Conservation (phyloP, 2,329 filamentous ascomycete genomes). For the Tolypocladium amazonense region DNA sequence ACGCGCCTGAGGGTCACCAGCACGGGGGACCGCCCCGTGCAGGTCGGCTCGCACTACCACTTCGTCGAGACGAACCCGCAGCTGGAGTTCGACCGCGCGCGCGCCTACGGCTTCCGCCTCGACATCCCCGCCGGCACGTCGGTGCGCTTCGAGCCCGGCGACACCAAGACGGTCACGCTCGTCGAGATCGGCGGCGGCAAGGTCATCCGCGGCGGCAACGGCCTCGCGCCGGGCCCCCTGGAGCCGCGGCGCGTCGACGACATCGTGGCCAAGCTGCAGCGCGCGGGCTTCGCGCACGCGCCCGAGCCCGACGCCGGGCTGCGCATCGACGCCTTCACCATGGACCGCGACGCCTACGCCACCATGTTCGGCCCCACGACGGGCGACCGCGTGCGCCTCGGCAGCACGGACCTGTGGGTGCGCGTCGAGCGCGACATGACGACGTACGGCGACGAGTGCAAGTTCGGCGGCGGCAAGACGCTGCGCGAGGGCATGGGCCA, state of each 20-base stretch:
- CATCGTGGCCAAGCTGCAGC: conserved; percentile 56
- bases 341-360: conserved; percentile 71
- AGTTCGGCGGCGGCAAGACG: conserved; percentile 91
- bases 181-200: conserved; percentile 79
- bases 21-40: conserved; percentile 79
- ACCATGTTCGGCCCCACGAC: conserved; percentile 90
- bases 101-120: conserved; percentile 74
- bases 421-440: conserved; percentile 81
- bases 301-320: conserved; percentile 51
- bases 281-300: conserved; percentile 59
- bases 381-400: conserved; percentile 74
- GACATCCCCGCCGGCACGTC: conserved; percentile 89
- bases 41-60: conserved; percentile 92
- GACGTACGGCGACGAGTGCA: conserved; percentile 82
- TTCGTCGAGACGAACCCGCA: conserved; percentile 92
- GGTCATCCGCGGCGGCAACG: conserved; percentile 77
- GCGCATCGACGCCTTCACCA: conserved; percentile 51
- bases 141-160: conserved; percentile 87
- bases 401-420: conserved; percentile 81
- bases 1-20: conserved; percentile 70
- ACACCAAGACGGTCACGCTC: conserved; percentile 78
- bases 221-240: conserved; percentile 61
- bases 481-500: conserved; percentile 94
- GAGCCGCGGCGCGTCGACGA: conserved; percentile 51
- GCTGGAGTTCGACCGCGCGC: conserved; percentile 75